phyloP scores from a whole-genome alignment of 2,329 filamentous ascomycete genomes.

The Blastomyces percursus region DNA sequence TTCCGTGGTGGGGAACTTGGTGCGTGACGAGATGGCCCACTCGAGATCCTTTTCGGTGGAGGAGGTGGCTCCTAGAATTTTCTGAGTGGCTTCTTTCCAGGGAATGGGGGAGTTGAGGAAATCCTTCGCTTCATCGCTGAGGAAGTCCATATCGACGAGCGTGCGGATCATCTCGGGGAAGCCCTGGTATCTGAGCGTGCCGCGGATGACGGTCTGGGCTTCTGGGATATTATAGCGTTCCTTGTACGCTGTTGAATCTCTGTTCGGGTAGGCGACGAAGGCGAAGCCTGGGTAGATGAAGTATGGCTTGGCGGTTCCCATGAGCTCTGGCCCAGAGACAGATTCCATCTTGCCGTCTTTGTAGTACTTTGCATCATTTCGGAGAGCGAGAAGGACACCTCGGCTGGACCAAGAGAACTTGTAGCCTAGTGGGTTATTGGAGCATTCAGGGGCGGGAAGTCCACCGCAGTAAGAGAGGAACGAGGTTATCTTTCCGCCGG shows the following conservation, averaged over 20 bases:
- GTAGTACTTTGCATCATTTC: constrained; percentile 76
- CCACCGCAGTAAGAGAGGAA: constrained; percentile 84
- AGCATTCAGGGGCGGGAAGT: constrained; percentile 59
- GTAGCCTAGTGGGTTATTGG: constrained; percentile 84
- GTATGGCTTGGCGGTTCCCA: constrained; percentile 82
- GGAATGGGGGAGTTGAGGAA: constrained; percentile 56
- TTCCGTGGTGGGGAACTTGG: constrained; percentile 56
- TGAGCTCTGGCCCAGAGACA: constrained; percentile 57
- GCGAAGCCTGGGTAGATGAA: constrained; percentile 79
- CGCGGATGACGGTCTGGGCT: constrained; percentile 73
- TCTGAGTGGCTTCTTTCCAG: constrained; percentile 77
- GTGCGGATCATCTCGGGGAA: constrained; percentile 85
- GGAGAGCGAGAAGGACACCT: constrained; percentile 75
- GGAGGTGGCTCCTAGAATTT: constrained; percentile 60
- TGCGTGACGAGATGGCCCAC: constrained; percentile 63
- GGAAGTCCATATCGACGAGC: constrained; percentile 82
- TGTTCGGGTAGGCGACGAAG: constrained; percentile 88
- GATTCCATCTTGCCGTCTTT: constrained; percentile 65
- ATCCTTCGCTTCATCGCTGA: constrained; percentile 57
- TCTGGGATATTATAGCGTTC: constrained; percentile 89
- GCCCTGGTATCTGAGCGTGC: constrained; percentile 74
- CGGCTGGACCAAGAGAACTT: constrained; percentile 77
- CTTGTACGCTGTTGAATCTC: constrained; percentile 77
- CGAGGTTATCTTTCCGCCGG: constrained; percentile 69
- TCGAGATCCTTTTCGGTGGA: constrained; percentile 58